These are phyloP conservation scores for Boletus hoseneyae DNA, from an alignment of 1,284 basidiomycete species.

Conservation along the genomic window DNA sequence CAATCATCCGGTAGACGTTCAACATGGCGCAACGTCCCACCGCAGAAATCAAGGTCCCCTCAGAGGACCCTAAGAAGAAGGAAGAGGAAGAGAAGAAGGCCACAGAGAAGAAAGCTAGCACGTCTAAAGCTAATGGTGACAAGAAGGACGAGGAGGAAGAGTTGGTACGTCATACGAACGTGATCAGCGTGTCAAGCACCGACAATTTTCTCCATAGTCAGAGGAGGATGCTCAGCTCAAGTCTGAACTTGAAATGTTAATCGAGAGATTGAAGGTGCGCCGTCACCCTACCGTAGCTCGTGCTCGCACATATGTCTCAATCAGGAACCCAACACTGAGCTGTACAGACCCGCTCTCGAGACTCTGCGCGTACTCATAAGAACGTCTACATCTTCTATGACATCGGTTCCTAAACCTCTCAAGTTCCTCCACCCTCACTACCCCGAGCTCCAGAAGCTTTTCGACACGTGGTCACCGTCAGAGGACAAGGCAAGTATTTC, in stretches of 20 bases:
- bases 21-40: slow-evolving; percentile 57
- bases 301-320: slow-evolving; percentile 14
- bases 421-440: slow-evolving; percentile 98
- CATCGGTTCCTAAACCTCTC: slow-evolving; percentile 98
- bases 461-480: slow-evolving; percentile 76
- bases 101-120: slow-evolving; percentile 43
- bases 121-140: slow-evolving; percentile 55
- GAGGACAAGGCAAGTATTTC: slow-evolving; percentile 67
- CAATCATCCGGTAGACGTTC: slow-evolving; percentile 9
- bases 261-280: slow-evolving; percentile 86
- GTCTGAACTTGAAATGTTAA: slow-evolving; percentile 96
- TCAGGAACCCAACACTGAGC: slow-evolving; percentile 82
- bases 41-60: slow-evolving; percentile 56
- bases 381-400: slow-evolving; percentile 99
- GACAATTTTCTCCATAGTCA: slow-evolving; percentile 48
- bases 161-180: slow-evolving; percentile 54
- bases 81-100: slow-evolving; percentile 41
- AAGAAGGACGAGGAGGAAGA: slow-evolving; percentile 81
- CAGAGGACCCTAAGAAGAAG: slow-evolving; percentile 75
- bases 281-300: neutral
- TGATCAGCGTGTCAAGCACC: slow-evolving; percentile 14
- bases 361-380: slow-evolving; percentile 91
- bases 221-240: slow-evolving; percentile 96
- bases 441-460: slow-evolving; percentile 79
- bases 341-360: slow-evolving; percentile 92